phyloP scores from a whole-genome alignment of 768 basidiomycete species.

The Coprinopsis marcescibilis region DNA sequence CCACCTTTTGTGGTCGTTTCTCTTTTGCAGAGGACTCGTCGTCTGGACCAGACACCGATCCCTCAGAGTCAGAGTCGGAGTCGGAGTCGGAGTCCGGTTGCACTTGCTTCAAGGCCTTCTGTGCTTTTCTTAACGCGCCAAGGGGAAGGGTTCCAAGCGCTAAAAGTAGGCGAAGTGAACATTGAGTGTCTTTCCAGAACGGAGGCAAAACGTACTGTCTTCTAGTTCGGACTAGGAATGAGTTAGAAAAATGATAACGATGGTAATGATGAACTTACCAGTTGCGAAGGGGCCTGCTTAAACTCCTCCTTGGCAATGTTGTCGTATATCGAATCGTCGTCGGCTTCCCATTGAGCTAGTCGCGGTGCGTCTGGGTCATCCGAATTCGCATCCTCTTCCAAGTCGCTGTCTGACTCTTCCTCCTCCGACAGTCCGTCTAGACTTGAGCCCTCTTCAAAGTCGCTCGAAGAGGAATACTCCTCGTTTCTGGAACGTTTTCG shows the following conservation, averaged over 20 bases:
- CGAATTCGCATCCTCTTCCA: constrained; percentile 13
- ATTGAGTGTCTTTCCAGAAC: not conserved
- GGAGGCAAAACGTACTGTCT: constrained; percentile 17
- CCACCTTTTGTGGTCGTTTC: constrained; percentile 32
- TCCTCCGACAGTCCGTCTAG: constrained; percentile 5
- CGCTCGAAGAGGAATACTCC: not conserved
- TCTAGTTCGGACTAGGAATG: constrained; percentile 20
- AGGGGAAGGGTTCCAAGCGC: constrained; percentile 60
- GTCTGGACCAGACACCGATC: constrained; percentile 9
- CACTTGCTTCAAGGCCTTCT: constrained; percentile 41
- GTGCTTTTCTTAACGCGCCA: constrained; percentile 61
- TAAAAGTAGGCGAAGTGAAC: constrained; percentile 18
- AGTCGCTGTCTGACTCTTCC: constrained; percentile 3
- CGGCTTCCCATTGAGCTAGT: constrained; percentile 16
- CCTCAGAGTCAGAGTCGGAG: constrained; percentile 20
- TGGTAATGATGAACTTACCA: constrained; percentile 16
- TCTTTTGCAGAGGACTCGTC: constrained; percentile 26
- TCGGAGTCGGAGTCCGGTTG: constrained; percentile 34
- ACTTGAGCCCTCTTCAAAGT: constrained; percentile 14
- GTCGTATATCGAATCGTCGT: constrained; percentile 29
- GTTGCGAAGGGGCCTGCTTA: not conserved
- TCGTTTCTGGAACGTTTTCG: not conserved
- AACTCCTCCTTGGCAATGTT: constrained; percentile 43
- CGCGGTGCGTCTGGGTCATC: constrained; percentile 22
- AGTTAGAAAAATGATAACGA: not conserved